Percentiles rank a stretch among this genome's conserved stretches.
phyloP scores from a whole-genome alignment of 495 filamentous ascomycete species.

The Lophiostoma macrostomum region DNA sequence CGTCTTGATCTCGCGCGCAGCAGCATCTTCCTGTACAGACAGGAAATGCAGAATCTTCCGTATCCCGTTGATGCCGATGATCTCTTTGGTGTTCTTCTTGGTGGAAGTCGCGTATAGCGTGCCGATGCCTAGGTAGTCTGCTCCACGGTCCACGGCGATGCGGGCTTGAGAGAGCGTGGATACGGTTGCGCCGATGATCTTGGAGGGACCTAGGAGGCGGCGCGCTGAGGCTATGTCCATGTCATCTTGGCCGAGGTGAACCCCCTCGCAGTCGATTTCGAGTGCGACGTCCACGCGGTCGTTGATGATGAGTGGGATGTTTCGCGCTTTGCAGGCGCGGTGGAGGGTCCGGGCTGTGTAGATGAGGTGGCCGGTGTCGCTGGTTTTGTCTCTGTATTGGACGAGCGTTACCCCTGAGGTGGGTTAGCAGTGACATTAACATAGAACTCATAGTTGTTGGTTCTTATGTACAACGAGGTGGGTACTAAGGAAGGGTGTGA shows the following conservation, averaged over 20 bases:
- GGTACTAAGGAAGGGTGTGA: no score
- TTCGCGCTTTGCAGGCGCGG: conserved; percentile 59
- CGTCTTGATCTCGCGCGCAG: conserved; percentile 36
- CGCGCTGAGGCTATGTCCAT: conserved; percentile 69
- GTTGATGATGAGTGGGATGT: conserved; percentile 86
- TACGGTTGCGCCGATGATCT: conserved; percentile 70
- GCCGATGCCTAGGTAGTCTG: conserved; percentile 86
- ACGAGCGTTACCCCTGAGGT: conserved; percentile 73
- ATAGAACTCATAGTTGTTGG: no score
- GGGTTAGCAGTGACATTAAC: no score
- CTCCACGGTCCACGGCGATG: conserved; percentile 64
- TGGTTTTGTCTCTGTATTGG: conserved; percentile 86
- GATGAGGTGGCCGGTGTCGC: conserved; percentile 70
- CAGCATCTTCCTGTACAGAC: conserved; percentile 31
- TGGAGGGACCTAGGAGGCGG: conserved; percentile 65
- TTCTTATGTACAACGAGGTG: no score
- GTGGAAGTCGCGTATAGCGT: conserved; percentile 59
- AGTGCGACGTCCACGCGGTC: conserved; percentile 92
- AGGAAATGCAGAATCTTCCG: conserved; percentile 64
- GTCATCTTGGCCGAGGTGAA: conserved; percentile 94
- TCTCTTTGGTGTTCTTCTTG: conserved; percentile 72
- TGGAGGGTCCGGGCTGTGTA: conserved; percentile 69
- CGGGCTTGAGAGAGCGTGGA: conserved; percentile 65
- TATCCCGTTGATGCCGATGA: conserved; percentile 78
- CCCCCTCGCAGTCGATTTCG: conserved; percentile 80